Conservation (phyloP, 805 yeast genomes). For the Kodamaea laetipori region DNA sequence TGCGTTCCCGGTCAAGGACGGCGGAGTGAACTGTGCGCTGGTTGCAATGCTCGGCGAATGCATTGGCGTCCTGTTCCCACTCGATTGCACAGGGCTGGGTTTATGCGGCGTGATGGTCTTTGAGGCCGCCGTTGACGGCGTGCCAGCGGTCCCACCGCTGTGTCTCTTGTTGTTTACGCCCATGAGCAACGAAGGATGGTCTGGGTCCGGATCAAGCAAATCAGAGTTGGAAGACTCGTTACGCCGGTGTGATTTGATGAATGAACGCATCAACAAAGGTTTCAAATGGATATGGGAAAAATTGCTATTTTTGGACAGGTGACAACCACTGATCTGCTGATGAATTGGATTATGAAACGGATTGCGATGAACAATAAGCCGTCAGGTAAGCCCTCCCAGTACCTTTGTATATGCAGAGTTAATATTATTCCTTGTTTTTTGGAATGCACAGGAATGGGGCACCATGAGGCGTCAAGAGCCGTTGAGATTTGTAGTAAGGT, state of each 20-base stretch:
- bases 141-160: background rate
- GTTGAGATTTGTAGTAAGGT: no score
- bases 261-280: slow-evolving; percentile 17
- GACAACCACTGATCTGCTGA: background rate
- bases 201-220: slow-evolving; percentile 12
- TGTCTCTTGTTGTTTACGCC: slow-evolving; percentile 9
- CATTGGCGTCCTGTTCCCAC: slow-evolving; percentile 6
- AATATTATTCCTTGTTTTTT: no score
- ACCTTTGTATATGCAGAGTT: no score
- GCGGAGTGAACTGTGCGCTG: slow-evolving; percentile 11
- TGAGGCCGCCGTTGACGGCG: background rate
- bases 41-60: slow-evolving; percentile 6
- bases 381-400: background rate
- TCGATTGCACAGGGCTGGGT: background rate
- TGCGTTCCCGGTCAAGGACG: slow-evolving; percentile 5
- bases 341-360: background rate
- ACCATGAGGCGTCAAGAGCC: no score
- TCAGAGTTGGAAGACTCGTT: slow-evolving; percentile 18
- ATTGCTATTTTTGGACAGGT: slow-evolving; percentile 7
- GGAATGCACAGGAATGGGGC: no score
- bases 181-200: slow-evolving; percentile 11
- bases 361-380: background rate
- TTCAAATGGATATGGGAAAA: slow-evolving; percentile 3
- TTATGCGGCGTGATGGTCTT: slow-evolving; percentile 3
- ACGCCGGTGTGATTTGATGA: slow-evolving; percentile 20